Evolutionary conservation across 257 asterid genomes (phyloP).

Genomic region (Leonotis leonurus): DNA sequence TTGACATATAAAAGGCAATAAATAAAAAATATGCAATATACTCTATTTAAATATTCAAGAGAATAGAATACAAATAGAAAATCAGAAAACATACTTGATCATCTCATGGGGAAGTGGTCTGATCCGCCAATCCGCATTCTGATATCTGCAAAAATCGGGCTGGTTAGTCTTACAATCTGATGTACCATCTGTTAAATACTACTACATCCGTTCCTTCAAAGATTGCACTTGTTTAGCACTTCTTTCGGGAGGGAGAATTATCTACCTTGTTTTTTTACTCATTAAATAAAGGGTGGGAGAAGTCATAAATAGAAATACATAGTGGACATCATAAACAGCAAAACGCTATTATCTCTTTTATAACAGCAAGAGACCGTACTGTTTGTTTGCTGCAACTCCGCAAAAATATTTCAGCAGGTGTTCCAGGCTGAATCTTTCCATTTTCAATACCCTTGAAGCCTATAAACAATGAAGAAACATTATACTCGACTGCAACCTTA

Average conservation of each 20-base stretch:
- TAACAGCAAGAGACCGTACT: conserved; percentile 44
- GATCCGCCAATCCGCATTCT: conserved; percentile 99
- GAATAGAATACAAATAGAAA: conserved; percentile 2
- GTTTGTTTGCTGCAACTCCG: conserved; percentile 90
- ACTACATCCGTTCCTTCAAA: not conserved
- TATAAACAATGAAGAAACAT: conserved; percentile 25
- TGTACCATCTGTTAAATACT: not conserved
- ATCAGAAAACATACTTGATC: conserved; percentile 51
- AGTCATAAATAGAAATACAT: conserved; percentile 7
- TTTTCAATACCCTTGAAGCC: conserved; percentile 92
- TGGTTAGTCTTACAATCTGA: conserved; percentile 18
- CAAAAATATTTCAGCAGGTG: conserved; percentile 74
- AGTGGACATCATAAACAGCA: conserved; percentile 15
- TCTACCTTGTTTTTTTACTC: no score
- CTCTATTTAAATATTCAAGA: not conserved
- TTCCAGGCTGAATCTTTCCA: conserved; percentile 90
- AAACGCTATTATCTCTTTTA: conserved; percentile 18
- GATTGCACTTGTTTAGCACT: no score
- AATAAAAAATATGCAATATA: not conserved
- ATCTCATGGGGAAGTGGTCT: conserved; percentile 90
- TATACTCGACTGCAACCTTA: conserved; percentile 12
- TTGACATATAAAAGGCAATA: not conserved
- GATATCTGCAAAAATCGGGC: conserved; percentile 55
- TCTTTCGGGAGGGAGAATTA: no score
- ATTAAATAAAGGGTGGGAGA: not conserved